Evolutionary conservation across 352 stramenopile species (phyloP).

Genomic region (Plasmopara halstedii): DNA sequence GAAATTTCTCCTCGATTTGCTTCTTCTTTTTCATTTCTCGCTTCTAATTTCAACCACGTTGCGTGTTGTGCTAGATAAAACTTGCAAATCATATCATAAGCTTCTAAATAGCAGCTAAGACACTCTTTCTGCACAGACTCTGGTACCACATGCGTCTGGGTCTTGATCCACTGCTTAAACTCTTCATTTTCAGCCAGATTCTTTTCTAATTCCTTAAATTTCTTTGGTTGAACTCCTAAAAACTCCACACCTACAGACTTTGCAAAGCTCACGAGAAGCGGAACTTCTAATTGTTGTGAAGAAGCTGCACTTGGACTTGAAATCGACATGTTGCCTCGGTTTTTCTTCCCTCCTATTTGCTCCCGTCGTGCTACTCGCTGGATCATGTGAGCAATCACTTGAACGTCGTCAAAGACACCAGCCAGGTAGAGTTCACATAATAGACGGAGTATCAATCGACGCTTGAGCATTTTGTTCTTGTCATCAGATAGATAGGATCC

Average conservation of each 20-base stretch:
- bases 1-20: constrained; percentile 71
- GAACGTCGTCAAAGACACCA: constrained; percentile 68
- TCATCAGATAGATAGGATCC: constrained; percentile 50
- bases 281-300: constrained; percentile 83
- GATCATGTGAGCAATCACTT: constrained; percentile 73
- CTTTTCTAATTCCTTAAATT: constrained; percentile 52
- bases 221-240: constrained; percentile 57
- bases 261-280: constrained; percentile 91
- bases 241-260: constrained; percentile 90
- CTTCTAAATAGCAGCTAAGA: constrained; percentile 76
- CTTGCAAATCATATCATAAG: constrained; percentile 83
- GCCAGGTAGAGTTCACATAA: constrained; percentile 79
- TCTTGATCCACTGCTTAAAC: constrained; percentile 33
- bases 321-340: constrained; percentile 39
- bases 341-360: constrained; percentile 12
- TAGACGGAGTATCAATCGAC: constrained; percentile 66
- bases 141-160: constrained; percentile 48
- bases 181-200: constrained; percentile 23
- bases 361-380: constrained; percentile 64
- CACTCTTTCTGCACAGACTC: constrained; percentile 56
- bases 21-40: constrained; percentile 89
- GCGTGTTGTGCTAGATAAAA: constrained; percentile 88
- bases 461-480: constrained; percentile 70
- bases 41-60: constrained; percentile 88
- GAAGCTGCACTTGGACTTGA: constrained; percentile 2